These are phyloP conservation scores for Gossypium arboreum DNA, from an alignment of 345 rosid species.

Conservation along the genomic window DNA sequence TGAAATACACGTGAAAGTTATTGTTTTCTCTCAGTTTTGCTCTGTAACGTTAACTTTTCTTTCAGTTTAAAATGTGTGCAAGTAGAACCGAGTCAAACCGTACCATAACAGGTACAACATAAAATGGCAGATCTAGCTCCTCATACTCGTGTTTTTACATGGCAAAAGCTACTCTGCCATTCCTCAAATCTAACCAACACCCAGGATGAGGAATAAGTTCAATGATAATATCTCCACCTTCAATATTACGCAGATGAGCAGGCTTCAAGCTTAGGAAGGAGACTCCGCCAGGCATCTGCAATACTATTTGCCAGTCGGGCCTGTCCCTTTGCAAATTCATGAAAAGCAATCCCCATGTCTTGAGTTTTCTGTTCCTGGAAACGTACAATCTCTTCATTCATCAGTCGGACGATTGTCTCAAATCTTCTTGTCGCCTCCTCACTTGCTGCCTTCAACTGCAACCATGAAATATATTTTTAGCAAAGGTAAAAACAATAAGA, in stretches of 20 bases:
- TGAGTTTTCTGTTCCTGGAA: slow-evolving; percentile 87
- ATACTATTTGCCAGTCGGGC: slow-evolving; percentile 73
- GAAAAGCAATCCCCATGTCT: slow-evolving; percentile 88
- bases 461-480: slow-evolving; percentile 14
- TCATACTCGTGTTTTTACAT: slow-evolving; percentile 18
- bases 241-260: slow-evolving; percentile 28
- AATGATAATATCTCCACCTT: slow-evolving; percentile 4
- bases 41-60: not conserved
- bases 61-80: slow-evolving; percentile 28
- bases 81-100: not conserved
- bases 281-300: slow-evolving; percentile 96
- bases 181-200: not conserved
- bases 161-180: slow-evolving; percentile 4
- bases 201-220: slow-evolving; percentile 1
- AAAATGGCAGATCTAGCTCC: slow-evolving; percentile 19
- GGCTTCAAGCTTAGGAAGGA: slow-evolving; percentile 95
- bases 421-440: slow-evolving; percentile 76
- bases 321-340: slow-evolving; percentile 92
- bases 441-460: slow-evolving; percentile 78
- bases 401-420: slow-evolving; percentile 63
- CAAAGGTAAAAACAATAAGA: not conserved
- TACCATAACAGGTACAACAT: slow-evolving; percentile 18
- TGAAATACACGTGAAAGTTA: not conserved
- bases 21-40: not conserved
- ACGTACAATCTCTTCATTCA: slow-evolving; percentile 83